These are phyloP conservation scores for Cymbopogon flexuosus DNA, from an alignment of 202 grass and related monocot genomes.

Conservation along the genomic window DNA sequence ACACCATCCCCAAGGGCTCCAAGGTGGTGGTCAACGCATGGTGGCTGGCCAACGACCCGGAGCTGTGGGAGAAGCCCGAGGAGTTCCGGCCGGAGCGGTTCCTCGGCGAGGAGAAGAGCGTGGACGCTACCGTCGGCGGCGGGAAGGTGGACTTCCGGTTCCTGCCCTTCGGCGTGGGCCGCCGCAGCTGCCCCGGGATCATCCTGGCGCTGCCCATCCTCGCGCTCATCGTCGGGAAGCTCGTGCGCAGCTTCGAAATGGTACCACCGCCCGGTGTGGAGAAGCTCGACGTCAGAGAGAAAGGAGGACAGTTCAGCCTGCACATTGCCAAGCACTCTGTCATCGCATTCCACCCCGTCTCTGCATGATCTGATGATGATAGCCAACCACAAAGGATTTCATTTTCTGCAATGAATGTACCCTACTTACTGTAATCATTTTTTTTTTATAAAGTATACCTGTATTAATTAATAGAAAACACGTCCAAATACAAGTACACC, in stretches of 20 bases:
- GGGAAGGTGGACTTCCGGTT: conserved; percentile 31
- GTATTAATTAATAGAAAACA: no score
- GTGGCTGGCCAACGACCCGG: conserved; percentile 76
- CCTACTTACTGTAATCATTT: no score
- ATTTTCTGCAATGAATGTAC: not conserved
- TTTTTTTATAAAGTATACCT: no score
- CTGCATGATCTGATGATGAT: not conserved
- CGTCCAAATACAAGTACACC: no score
- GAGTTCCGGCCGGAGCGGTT: conserved; percentile 49
- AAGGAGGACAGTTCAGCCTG: conserved; percentile 79
- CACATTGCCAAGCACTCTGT: conserved; percentile 70
- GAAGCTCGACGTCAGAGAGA: conserved; percentile 67
- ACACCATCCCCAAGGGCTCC: conserved; percentile 24
- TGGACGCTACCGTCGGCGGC: conserved; percentile 56
- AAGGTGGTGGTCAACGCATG: conserved; percentile 89
- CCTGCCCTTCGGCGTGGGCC: not conserved
- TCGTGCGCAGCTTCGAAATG: conserved; percentile 80
- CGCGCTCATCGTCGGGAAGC: conserved; percentile 55
- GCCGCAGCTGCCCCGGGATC: not conserved
- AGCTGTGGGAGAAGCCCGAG: conserved; percentile 48
- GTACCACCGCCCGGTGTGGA: conserved; percentile 59
- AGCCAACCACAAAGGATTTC: not conserved
- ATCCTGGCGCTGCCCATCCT: conserved; percentile 52
- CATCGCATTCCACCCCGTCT: conserved; percentile 43
- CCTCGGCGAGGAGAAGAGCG: conserved; percentile 47